Percentiles rank a stretch among this genome's conserved stretches.
Conservation (phyloP, 2,329 filamentous ascomycete genomes). For the Neofusicoccum cordaticola region DNA sequence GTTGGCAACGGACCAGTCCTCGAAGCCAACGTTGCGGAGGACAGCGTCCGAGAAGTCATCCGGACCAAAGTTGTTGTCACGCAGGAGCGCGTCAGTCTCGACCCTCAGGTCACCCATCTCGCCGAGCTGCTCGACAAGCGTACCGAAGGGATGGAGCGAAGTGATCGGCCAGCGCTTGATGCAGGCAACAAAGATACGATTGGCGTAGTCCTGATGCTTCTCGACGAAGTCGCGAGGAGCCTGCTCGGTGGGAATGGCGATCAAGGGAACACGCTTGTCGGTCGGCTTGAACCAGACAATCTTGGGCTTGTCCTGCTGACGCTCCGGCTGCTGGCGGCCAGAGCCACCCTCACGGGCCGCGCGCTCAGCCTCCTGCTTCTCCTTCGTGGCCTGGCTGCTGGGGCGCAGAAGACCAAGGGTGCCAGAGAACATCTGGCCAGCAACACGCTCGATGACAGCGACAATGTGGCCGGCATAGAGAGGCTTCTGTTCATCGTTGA, state of each 20-base stretch:
- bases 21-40: conserved; percentile 83
- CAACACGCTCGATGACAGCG: conserved; percentile 92
- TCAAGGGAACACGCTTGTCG: conserved; percentile 95
- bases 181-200: conserved; percentile 96
- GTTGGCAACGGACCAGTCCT: conserved; percentile 83
- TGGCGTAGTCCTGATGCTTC: conserved; percentile 95
- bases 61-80: conserved; percentile 97
- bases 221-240: conserved; percentile 97
- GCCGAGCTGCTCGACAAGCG: conserved; percentile 92
- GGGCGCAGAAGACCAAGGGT: conserved; percentile 90
- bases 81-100: conserved; percentile 92
- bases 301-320: conserved; percentile 94
- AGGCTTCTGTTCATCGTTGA: conserved; percentile 96
- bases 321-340: conserved; percentile 71
- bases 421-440: conserved; percentile 98
- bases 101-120: conserved; percentile 97
- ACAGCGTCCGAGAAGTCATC: conserved; percentile 98
- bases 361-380: conserved; percentile 97
- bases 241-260: conserved; percentile 97
- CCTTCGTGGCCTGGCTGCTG: conserved; percentile 97
- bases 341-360: conserved; percentile 80
- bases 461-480: conserved; percentile 96
- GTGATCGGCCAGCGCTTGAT: conserved; percentile 99
- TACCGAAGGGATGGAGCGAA: conserved; percentile 97
- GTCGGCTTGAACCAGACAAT: conserved; percentile 99